Percentiles rank a stretch among this genome's conserved stretches.
These are phyloP conservation scores for Colletotrichum sp. DNA, from an alignment of 2,329 filamentous ascomycete species.

Conservation along the genomic window DNA sequence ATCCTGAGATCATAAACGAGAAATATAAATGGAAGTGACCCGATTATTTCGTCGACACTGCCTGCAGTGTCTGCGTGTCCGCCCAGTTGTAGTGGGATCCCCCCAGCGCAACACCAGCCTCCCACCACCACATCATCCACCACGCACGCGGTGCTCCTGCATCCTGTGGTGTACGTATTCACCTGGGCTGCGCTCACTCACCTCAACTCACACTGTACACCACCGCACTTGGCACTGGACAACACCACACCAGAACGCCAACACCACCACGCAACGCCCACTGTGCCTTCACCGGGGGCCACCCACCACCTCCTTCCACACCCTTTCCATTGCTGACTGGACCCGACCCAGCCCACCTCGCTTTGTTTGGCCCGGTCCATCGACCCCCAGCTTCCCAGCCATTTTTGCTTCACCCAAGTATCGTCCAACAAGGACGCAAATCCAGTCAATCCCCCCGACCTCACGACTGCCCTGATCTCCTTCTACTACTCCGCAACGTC, in stretches of 20 bases:
- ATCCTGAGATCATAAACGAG: neutral
- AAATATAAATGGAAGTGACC: neutral
- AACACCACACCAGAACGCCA: neutral
- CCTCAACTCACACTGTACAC: neutral
- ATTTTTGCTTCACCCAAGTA: slow-evolving; percentile 14
- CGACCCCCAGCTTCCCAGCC: slow-evolving; percentile 21
- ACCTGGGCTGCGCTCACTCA: neutral
- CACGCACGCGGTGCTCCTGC: slow-evolving; percentile 14
- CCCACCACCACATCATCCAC: slow-evolving; percentile 4
- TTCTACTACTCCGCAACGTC: slow-evolving; percentile 11
- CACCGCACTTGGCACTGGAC: neutral
- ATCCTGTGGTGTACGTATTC: neutral
- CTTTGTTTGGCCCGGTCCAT: slow-evolving; percentile 21
- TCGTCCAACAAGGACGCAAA: slow-evolving; percentile 19
- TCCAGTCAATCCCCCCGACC: slow-evolving; percentile 16
- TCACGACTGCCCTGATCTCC: slow-evolving; percentile 16
- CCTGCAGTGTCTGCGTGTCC: neutral
- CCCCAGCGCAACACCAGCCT: slow-evolving; percentile 15
- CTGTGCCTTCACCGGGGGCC: neutral
- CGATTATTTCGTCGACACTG: neutral
- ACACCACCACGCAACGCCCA: neutral
- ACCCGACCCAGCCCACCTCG: slow-evolving; percentile 19
- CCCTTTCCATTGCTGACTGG: neutral
- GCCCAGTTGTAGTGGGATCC: slow-evolving; percentile 12
- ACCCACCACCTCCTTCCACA: neutral